Evolutionary conservation across 1,139 yeast species (phyloP).

Genomic region (Yamadazyma kanchanaburiensis): DNA sequence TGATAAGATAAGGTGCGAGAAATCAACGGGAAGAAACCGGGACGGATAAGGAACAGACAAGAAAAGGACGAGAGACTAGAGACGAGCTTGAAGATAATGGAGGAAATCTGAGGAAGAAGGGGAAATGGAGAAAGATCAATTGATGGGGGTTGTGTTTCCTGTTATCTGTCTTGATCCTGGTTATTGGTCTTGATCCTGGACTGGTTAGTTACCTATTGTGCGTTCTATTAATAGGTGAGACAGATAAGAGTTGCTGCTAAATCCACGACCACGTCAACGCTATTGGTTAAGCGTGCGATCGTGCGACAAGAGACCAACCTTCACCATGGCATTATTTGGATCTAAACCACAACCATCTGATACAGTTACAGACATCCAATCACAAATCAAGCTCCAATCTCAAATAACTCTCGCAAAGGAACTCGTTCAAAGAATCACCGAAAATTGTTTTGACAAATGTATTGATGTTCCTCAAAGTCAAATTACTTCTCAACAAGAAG

Average conservation of each 20-base stretch:
- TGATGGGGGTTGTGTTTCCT: too few relatives aligned
- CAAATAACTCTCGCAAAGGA: slow-evolving; percentile 90
- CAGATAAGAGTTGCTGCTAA: too few relatives aligned
- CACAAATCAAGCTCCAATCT: slow-evolving; percentile 74
- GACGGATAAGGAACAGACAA: neutral
- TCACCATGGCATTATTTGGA: slow-evolving; percentile 4
- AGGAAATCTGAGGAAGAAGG: too few relatives aligned
- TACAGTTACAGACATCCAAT: slow-evolving; percentile 59
- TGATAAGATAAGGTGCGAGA: neutral
- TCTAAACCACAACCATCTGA: slow-evolving; percentile 1
- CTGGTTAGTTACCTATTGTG: too few relatives aligned
- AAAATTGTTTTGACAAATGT: slow-evolving; percentile 83
- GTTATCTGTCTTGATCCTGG: too few relatives aligned
- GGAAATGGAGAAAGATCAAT: neutral
- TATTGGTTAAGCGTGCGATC: too few relatives aligned
- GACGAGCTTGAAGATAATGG: too few relatives aligned
- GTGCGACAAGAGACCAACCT: too few relatives aligned
- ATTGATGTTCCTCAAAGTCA: slow-evolving; percentile 49
- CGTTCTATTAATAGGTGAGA: too few relatives aligned
- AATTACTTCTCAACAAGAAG: slow-evolving; percentile 28
- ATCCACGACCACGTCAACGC: too few relatives aligned
- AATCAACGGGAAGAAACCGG: neutral
- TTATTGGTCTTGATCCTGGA: too few relatives aligned
- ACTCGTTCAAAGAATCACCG: slow-evolving; percentile 81
- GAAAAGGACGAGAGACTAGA: neutral